Evolutionary conservation across 2,329 filamentous ascomycete genomes (phyloP).

Genomic region (Rasamsonia emersonii): DNA sequence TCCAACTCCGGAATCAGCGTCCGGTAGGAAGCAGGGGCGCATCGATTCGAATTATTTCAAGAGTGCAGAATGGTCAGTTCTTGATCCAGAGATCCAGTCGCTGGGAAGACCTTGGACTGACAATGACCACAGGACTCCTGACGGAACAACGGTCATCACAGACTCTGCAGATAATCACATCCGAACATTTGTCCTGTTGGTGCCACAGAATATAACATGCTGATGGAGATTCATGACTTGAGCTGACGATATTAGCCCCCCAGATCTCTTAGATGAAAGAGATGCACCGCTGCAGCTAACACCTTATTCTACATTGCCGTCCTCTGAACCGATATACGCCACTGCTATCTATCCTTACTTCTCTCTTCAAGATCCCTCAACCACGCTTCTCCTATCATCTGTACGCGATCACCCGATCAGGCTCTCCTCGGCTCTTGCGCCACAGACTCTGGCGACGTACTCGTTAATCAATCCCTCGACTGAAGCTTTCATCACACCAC

Average conservation of each 20-base stretch:
- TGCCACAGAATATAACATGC: slow-evolving; percentile 1
- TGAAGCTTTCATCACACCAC: slow-evolving; percentile 48
- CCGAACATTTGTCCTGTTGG: slow-evolving; percentile 47
- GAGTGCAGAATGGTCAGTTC: slow-evolving; percentile 35
- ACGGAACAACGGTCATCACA: slow-evolving; percentile 51
- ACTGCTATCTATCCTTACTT: slow-evolving; percentile 49
- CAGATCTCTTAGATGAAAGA: slow-evolving; percentile 38
- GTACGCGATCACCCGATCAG: slow-evolving; percentile 48
- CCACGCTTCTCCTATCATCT: slow-evolving; percentile 44
- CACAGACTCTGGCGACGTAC: slow-evolving; percentile 43
- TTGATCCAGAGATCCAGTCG: background rate
- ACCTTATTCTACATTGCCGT: slow-evolving; percentile 39
- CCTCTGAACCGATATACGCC: slow-evolving; percentile 44
- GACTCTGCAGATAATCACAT: slow-evolving; percentile 43
- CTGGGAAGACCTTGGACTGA: slow-evolving; percentile 3
- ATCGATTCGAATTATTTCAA: slow-evolving; percentile 34
- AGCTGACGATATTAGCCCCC: slow-evolving; percentile 27
- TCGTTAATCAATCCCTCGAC: slow-evolving; percentile 46
- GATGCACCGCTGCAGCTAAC: slow-evolving; percentile 28
- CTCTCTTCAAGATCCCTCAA: slow-evolving; percentile 42
- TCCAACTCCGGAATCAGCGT: no score
- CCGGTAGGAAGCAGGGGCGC: no score
- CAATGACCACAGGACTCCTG: slow-evolving; percentile 35
- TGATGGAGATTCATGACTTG: slow-evolving; percentile 3
- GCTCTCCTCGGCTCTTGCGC: slow-evolving; percentile 46